Evolutionary conservation across 176 grass and related monocot species (phyloP), one percentile per base, ranked within the genome.

Genomic region (Oryza meridionalis): DNA sequence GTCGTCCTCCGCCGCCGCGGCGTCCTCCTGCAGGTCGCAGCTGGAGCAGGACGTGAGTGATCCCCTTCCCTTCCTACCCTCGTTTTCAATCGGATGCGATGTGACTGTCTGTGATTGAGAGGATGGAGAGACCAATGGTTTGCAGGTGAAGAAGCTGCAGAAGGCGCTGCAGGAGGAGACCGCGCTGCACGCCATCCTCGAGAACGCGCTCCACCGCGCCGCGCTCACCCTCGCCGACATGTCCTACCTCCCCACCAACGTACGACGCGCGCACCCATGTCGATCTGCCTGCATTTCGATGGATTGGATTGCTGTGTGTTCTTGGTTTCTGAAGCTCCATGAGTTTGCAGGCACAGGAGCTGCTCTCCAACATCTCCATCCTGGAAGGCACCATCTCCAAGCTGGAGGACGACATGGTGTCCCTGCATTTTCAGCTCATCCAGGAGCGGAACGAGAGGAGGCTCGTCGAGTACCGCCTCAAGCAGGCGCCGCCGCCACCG

Each of bases 361-460:
- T 98, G 77, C 53, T 98, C 67, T 92, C 93, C 31, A 91, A 81
- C 87, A 91, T 95, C 85, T 93, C 89, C 80, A 84, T 72, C 1
- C 81, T 98, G 24, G 93, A 95, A 65, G 73, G 73, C 12, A 80
- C 73, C 14, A 73, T 93, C 80, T n/a, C 81, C 13, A 90, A 84
- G 84, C 83, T 98, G 27, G 96, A 98, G 88, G 93, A 98, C 80
- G 92, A 95, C 74, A 90, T 95, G 77, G 90, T 93, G 2, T 77
- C 91, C 68, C 89, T 98, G 67, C 93, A 98, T 77, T 92, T 95
- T 89, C 89, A 95, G 87, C 87, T 98, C 76, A 98, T 90, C 74
- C 96, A 98, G 88, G 96, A 98, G 90, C 88, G 93, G 71, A 95
- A 98, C 85, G 96, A 98, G 84, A 88, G 96, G 71, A 86, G 89